Evolutionary conservation across 371 early-diverging fungal species (phyloP).

Genomic region (Mortierella sp.): DNA sequence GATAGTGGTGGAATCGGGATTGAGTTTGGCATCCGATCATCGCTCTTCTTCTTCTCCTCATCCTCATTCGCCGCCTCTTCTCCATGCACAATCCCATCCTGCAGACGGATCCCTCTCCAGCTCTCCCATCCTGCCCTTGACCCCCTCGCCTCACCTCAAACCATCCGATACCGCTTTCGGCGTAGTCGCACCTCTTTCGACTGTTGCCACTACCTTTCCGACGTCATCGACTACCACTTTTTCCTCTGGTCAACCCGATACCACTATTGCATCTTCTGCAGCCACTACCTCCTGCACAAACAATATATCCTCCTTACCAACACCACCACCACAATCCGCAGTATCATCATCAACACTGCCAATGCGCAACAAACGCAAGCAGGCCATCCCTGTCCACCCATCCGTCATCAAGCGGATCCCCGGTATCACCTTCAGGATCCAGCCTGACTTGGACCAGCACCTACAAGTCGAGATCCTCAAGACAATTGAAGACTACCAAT

Average conservation of each 20-base stretch:
- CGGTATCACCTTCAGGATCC: conserved; percentile 54
- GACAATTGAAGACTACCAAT: conserved; percentile 39
- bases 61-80: neutral
- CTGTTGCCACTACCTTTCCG: neutral
- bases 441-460: conserved; percentile 39
- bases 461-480: conserved; percentile 53
- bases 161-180: conserved; percentile 5
- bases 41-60: neutral
- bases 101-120: conserved; percentile 23
- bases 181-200: neutral
- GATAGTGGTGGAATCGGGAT: conserved; percentile 9
- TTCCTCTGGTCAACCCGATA: neutral
- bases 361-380: conserved; percentile 51
- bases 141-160: conserved; percentile 25
- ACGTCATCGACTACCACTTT: neutral
- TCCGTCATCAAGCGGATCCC: conserved; percentile 49
- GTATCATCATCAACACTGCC: neutral
- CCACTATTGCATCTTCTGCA: neutral
- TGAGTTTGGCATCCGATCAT: conserved; percentile 14
- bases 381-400: conserved; percentile 46
- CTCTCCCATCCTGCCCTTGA: conserved; percentile 29
- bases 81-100: neutral
- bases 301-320: conserved; percentile 2
- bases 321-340: conserved; percentile 7
- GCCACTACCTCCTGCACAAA: neutral